Conservation (phyloP, 768 basidiomycete species). For the Agrocybe pediades region DNA sequence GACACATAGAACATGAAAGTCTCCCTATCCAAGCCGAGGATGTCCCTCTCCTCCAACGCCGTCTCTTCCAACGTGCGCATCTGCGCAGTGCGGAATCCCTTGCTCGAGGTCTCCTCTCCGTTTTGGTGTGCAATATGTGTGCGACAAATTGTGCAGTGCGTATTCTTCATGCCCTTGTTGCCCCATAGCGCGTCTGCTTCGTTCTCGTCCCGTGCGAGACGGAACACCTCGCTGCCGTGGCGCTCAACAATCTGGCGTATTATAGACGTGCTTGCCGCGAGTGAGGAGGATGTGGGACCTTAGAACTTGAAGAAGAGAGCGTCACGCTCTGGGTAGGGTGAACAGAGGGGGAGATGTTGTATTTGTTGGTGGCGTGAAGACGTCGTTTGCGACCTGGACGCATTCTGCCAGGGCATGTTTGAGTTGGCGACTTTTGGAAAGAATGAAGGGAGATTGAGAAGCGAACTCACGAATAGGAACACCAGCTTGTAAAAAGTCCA, state of each 20-base stretch:
- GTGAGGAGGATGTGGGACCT: constrained; percentile 58
- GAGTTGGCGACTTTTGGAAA: not conserved
- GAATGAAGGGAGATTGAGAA: constrained; percentile 3
- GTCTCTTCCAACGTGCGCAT: too few species aligned
- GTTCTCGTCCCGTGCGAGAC: constrained; percentile 59
- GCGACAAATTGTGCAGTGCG: too few species aligned
- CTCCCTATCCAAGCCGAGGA: too few species aligned
- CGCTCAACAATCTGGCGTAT: constrained; percentile 59
- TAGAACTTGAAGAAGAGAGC: constrained; percentile 89
- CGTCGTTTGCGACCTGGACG: constrained; percentile 78
- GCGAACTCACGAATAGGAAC: constrained; percentile 69
- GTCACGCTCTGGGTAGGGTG: constrained; percentile 63
- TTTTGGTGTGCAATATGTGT: too few species aligned
- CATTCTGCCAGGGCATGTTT: constrained; percentile 53
- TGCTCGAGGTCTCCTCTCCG: too few species aligned
- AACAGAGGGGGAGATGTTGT: constrained; percentile 41
- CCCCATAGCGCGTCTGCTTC: constrained; percentile 78
- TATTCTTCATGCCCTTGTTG: constrained; percentile 74
- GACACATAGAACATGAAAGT: too few species aligned
- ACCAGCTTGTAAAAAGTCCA: constrained; percentile 70
- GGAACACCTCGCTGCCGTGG: constrained; percentile 69
- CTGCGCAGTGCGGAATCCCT: too few species aligned
- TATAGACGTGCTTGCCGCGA: constrained; percentile 62
- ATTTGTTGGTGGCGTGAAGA: constrained; percentile 62
- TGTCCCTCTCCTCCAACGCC: too few species aligned